Base-by-base conservation (phyloP, 495 filamentous ascomycete species). In the Aspergillus sparsus region DNA sequence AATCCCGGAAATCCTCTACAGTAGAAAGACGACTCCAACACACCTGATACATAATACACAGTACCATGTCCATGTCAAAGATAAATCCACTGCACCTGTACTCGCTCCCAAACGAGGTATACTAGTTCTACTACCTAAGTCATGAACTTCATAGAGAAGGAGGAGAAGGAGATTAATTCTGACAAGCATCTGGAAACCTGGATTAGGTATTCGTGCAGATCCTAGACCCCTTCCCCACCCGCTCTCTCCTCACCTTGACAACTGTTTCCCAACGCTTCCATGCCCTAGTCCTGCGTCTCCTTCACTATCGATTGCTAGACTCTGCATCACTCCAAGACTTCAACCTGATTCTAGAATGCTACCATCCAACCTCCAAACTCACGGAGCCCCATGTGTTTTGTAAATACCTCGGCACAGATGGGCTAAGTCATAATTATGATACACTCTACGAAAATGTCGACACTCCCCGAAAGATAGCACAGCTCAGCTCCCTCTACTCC, bases 321-420 rank as follows among this genome's bases (percentile, higher is more conserved):
- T 83, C 84, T 27, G 77, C 85, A 5, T 71, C 77, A 8, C 73
- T 87, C 13, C 71, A 80, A 15, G 82, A 85, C 55, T 84, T 87
- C 67, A 78, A 83, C 42, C 71, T 92, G 32, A 85, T 92, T 16
- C 80, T 94, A 12, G 89, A 92, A 77, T 90, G 87, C 74, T 92
- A 86, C 66, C 88, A 88, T 62, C 90, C 90, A 0, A 83, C 77
- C 61, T 83, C 82, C n/a, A 87, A 84, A 68, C 73, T 89, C 33
- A 85, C 80, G 11, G 86, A 87, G 50, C 85, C 89, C 2, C 86
- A 85, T 46, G 81, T 89, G 2, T 86, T 82, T 69, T 91, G 89
- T 74, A 80, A 82, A 49, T 88, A 88, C 62, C 77, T 88, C 7
- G 82, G 80, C 44, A 91, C 85, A 6, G 79, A 77, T 31, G 75